Conservation (phyloP, 352 stramenopile genomes). For the Globisporangium lucens region DNA sequence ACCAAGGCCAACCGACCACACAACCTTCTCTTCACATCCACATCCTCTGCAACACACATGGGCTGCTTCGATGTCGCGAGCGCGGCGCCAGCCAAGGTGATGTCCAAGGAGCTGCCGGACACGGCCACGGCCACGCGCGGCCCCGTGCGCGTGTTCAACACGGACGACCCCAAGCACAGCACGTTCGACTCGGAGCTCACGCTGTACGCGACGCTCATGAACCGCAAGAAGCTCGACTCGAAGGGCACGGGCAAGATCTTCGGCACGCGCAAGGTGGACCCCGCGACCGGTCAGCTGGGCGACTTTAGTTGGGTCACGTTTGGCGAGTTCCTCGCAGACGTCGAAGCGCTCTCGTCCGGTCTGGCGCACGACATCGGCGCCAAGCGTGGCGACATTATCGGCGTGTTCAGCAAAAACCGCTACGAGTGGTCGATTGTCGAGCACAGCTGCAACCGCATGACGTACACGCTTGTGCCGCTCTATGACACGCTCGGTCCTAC, state of each 20-base stretch:
- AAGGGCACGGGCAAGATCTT: slow-evolving; percentile 55
- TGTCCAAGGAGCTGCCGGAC: slow-evolving; percentile 13
- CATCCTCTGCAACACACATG: neutral
- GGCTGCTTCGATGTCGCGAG: slow-evolving; percentile 6
- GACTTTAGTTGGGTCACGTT: slow-evolving; percentile 62
- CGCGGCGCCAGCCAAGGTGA: slow-evolving; percentile 4
- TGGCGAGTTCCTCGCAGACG: slow-evolving; percentile 45
- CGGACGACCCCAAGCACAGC: slow-evolving; percentile 9
- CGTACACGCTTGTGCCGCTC: slow-evolving; percentile 67
- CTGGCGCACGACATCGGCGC: slow-evolving; percentile 35
- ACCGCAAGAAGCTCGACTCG: slow-evolving; percentile 36
- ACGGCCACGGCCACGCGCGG: slow-evolving; percentile 30
- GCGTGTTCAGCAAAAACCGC: slow-evolving; percentile 71
- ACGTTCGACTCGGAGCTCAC: slow-evolving; percentile 39
- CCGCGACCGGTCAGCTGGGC: slow-evolving; percentile 31
- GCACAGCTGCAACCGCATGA: slow-evolving; percentile 61
- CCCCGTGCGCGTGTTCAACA: slow-evolving; percentile 21
- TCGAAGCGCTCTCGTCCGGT: slow-evolving; percentile 38
- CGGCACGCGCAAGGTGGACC: slow-evolving; percentile 44
- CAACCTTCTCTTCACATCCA: neutral
- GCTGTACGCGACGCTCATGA: slow-evolving; percentile 50
- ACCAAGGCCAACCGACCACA: neutral
- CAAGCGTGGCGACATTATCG: slow-evolving; percentile 47
- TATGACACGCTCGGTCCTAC: slow-evolving; percentile 77
- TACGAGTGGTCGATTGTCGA: slow-evolving; percentile 71